Percentiles rank a stretch among this genome's conserved stretches.
Conservation (phyloP, 106 monocot genomes). For the Platanthera zijinensis region DNA sequence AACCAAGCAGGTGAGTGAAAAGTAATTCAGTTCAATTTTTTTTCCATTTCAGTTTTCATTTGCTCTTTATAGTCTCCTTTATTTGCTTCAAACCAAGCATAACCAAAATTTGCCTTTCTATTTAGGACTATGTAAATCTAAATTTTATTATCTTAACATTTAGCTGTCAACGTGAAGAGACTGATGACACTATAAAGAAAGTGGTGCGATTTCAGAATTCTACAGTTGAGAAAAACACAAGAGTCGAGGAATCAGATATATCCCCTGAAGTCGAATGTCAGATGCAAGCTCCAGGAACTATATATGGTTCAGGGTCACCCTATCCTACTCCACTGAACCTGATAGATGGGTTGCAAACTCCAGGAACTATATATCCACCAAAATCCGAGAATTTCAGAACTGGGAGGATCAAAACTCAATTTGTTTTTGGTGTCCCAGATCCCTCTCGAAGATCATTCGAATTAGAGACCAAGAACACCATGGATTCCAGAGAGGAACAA, state of each 20-base stretch:
- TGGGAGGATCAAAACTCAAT: constrained; percentile 22
- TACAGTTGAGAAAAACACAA: background rate
- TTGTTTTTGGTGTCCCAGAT: constrained; percentile 29
- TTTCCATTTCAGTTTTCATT: no score
- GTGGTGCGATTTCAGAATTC: constrained; percentile 19
- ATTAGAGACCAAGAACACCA: constrained; percentile 3
- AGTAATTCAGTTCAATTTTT: no score
- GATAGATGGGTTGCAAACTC: constrained; percentile 47
- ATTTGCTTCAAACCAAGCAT: no score
- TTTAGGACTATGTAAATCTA: background rate
- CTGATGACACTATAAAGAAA: background rate
- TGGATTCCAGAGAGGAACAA: constrained; percentile 14
- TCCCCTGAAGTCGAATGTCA: constrained; percentile 18
- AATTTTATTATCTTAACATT: background rate
- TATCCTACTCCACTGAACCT: constrained; percentile 47
- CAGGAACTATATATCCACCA: constrained; percentile 38
- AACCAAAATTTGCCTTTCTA: background rate
- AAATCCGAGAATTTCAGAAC: constrained; percentile 20
- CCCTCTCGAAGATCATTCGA: constrained; percentile 17
- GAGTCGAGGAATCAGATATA: background rate
- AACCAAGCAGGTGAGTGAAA: no score
- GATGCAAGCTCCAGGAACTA: background rate
- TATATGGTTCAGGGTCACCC: constrained; percentile 15
- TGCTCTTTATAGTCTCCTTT: no score
- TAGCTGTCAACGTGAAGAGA: constrained; percentile 15